Evolutionary conservation across 768 basidiomycete genomes (phyloP).

Genomic region (Steccherinum ochraceum): DNA sequence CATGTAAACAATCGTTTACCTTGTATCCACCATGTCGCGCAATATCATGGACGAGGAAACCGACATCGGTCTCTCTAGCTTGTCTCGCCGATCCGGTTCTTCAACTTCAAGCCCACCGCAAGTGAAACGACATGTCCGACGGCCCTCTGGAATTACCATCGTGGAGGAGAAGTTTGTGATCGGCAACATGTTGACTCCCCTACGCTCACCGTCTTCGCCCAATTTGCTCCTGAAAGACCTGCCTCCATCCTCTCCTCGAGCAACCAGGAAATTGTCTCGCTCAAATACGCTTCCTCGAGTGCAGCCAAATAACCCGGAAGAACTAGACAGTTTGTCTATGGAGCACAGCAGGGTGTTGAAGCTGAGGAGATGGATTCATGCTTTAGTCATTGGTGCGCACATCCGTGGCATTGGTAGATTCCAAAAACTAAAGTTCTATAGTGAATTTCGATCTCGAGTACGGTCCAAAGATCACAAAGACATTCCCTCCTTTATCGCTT

Average conservation of each 20-base stretch:
- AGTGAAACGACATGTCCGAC: slow-evolving; percentile 5
- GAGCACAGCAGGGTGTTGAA: slow-evolving; percentile 38
- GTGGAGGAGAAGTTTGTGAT: slow-evolving; percentile 4
- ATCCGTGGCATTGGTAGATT: slow-evolving; percentile 6
- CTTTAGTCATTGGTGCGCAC: slow-evolving; percentile 54
- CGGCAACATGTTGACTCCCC: slow-evolving; percentile 1
- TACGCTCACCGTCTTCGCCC: slow-evolving; percentile 31
- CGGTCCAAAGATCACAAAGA: slow-evolving; percentile 69
- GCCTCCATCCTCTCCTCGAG: slow-evolving; percentile 3
- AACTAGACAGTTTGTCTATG: slow-evolving; percentile 36
- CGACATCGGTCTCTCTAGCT: slow-evolving; percentile 21
- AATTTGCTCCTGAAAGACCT: slow-evolving; percentile 13
- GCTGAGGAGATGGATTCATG: slow-evolving; percentile 62
- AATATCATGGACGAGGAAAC: slow-evolving; percentile 17
- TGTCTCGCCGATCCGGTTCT: slow-evolving; percentile 10
- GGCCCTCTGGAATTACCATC: slow-evolving; percentile 7
- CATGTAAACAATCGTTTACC: too few species aligned
- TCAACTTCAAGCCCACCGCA: slow-evolving; percentile 5
- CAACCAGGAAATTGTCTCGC: slow-evolving; percentile 28
- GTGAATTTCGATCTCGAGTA: slow-evolving; percentile 88
- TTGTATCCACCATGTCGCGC: not conserved
- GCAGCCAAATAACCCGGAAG: slow-evolving; percentile 23
- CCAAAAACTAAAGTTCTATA: slow-evolving; percentile 23
- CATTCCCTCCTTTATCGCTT: slow-evolving; percentile 64
- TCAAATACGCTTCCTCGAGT: slow-evolving; percentile 42